These are phyloP conservation scores for Daedaleopsis nitida DNA, from an alignment of 768 basidiomycete genomes.

Conservation along the genomic window DNA sequence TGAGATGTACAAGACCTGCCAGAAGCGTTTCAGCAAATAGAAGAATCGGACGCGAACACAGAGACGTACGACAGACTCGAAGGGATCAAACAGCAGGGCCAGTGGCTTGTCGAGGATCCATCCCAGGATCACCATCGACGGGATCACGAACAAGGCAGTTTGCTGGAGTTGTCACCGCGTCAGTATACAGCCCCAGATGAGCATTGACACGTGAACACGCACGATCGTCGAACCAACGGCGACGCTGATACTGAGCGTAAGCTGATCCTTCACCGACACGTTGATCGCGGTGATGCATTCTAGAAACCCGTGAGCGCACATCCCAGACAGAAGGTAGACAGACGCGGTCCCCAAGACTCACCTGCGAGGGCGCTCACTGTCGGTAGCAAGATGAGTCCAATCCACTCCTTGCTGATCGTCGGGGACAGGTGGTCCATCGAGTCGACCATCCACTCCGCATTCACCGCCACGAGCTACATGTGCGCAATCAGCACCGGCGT, in stretches of 20 bases:
- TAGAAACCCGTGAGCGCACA: slow-evolving; percentile 26
- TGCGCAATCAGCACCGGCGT: neutral
- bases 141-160: slow-evolving; percentile 71
- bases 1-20: slow-evolving; percentile 45
- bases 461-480: slow-evolving; percentile 53
- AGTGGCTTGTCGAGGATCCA: slow-evolving; percentile 83
- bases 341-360: slow-evolving; percentile 30
- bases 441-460: slow-evolving; percentile 76
- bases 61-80: slow-evolving; percentile 61
- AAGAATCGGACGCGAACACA: no score
- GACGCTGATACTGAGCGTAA: slow-evolving; percentile 82
- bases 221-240: slow-evolving; percentile 81
- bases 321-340: neutral
- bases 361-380: slow-evolving; percentile 81
- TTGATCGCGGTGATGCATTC: slow-evolving; percentile 91
- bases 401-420: slow-evolving; percentile 81
- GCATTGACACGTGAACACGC: slow-evolving; percentile 28
- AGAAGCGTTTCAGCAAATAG: neutral
- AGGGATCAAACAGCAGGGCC: slow-evolving; percentile 84
- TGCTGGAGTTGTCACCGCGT: slow-evolving; percentile 44
- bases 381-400: slow-evolving; percentile 86
- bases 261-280: slow-evolving; percentile 83
- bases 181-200: slow-evolving; percentile 1
- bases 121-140: slow-evolving; percentile 74
- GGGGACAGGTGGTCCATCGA: slow-evolving; percentile 79